Evolutionary conservation across 1,284 basidiomycete species (phyloP).

Genomic region (Ustilago cynodontis): DNA sequence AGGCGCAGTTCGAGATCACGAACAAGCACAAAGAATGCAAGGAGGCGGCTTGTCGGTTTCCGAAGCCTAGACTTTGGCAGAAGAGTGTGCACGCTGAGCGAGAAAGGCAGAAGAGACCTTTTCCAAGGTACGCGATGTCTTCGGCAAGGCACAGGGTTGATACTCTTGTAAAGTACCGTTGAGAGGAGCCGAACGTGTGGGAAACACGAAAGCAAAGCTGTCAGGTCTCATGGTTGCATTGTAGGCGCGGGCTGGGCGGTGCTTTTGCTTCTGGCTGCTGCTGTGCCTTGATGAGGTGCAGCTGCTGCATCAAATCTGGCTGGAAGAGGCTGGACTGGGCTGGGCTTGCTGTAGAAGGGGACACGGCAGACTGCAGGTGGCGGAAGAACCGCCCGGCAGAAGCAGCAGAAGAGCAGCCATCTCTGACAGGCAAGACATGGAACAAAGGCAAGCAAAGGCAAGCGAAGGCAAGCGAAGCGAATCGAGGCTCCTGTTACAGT

Average conservation of each 20-base stretch:
- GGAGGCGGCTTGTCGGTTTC: not conserved
- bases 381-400: constrained; percentile 4
- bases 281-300: too few relatives aligned
- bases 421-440: too few relatives aligned
- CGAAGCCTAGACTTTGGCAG: not conserved
- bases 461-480: not conserved
- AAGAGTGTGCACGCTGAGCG: not conserved
- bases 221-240: not conserved
- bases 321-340: too few relatives aligned
- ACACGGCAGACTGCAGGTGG: constrained; percentile 2
- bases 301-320: too few relatives aligned
- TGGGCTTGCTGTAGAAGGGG: not conserved
- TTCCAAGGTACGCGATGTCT: not conserved
- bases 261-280: too few relatives aligned
- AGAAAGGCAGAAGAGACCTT: not conserved
- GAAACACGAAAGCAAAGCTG: not conserved
- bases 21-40: constrained; percentile 5
- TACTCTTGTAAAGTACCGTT: not conserved
- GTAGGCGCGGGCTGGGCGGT: too few relatives aligned
- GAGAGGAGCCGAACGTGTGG: not conserved
- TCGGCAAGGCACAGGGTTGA: not conserved
- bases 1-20: constrained; percentile 4
- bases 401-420: not conserved
- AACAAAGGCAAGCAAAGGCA: not conserved
- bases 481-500: not conserved